phyloP scores from a whole-genome alignment of 768 basidiomycete species.

The Candolleomyces efflorescens region DNA sequence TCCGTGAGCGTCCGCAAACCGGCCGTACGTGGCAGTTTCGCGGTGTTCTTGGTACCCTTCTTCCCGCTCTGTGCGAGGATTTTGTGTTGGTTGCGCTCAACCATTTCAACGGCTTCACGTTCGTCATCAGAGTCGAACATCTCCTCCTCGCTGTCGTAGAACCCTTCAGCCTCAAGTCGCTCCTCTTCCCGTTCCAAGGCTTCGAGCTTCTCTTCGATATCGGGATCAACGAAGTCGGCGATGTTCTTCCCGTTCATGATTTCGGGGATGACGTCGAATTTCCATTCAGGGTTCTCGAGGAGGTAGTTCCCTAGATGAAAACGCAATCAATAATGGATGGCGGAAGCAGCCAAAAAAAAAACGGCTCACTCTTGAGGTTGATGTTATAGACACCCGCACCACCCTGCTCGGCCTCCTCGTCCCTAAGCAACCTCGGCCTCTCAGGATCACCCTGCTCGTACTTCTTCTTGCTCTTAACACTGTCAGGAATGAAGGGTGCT shows the following conservation, averaged over 20 bases:
- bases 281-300: constrained; percentile 89
- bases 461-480: constrained; percentile 68
- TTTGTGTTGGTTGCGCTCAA: constrained; percentile 55
- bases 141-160: constrained; percentile 88
- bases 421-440: constrained; percentile 67
- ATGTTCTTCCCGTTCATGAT: constrained; percentile 98
- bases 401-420: constrained; percentile 82
- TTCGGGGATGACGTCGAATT: constrained; percentile 95
- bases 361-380: constrained; percentile 77
- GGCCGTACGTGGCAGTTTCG: constrained; percentile 74
- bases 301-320: constrained; percentile 75
- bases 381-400: constrained; percentile 90
- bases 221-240: constrained; percentile 97
- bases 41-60: constrained; percentile 82
- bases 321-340: background rate
- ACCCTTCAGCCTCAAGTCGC: constrained; percentile 88
- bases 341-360: background rate
- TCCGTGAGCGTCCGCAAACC: constrained; percentile 68
- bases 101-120: constrained; percentile 59
- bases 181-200: constrained; percentile 97
- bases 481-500: constrained; percentile 86
- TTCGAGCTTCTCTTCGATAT: constrained; percentile 95
- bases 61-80: constrained; percentile 73
- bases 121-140: constrained; percentile 77
- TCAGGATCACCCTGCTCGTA: constrained; percentile 87